phyloP scores from a whole-genome alignment of 2,329 filamentous ascomycete species.

The Microdochium bolleyi region DNA sequence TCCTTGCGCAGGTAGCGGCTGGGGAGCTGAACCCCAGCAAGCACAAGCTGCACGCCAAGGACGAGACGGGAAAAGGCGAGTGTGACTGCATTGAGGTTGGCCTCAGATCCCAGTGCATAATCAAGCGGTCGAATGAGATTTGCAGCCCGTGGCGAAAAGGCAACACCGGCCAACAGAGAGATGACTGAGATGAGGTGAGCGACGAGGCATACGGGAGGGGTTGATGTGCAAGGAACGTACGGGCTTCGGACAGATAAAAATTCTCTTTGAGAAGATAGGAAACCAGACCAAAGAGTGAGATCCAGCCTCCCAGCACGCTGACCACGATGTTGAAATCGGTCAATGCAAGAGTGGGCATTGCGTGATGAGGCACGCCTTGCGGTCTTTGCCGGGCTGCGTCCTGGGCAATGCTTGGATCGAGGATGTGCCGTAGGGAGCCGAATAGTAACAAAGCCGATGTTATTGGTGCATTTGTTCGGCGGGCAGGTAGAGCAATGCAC shows the following conservation, averaged over 20 bases:
- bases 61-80: slow-evolving; percentile 82
- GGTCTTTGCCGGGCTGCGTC: too few species aligned
- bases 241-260: slow-evolving; percentile 83
- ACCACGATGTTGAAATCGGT: slow-evolving; percentile 81
- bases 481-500: too few species aligned
- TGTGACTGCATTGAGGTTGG: slow-evolving; percentile 63
- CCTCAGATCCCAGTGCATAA: slow-evolving; percentile 53
- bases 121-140: slow-evolving; percentile 69
- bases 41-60: slow-evolving; percentile 80
- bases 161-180: slow-evolving; percentile 69
- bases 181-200: slow-evolving; percentile 51
- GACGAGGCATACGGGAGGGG: slow-evolving; percentile 1
- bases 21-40: slow-evolving; percentile 82
- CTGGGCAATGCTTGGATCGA: too few species aligned
- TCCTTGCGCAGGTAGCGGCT: slow-evolving; percentile 71
- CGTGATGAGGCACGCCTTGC: slow-evolving; percentile 11
- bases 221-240: slow-evolving; percentile 40
- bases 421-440: too few species aligned
- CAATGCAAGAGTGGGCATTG: slow-evolving; percentile 47
- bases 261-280: slow-evolving; percentile 86
- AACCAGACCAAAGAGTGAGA: slow-evolving; percentile 83
- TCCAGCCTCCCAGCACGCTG: slow-evolving; percentile 75
- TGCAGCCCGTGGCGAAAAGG: slow-evolving; percentile 69
- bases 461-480: not conserved
- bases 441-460: not conserved